These are phyloP conservation scores for Areca catechu DNA, from an alignment of 176 grass and related monocot species.

Conservation along the genomic window DNA sequence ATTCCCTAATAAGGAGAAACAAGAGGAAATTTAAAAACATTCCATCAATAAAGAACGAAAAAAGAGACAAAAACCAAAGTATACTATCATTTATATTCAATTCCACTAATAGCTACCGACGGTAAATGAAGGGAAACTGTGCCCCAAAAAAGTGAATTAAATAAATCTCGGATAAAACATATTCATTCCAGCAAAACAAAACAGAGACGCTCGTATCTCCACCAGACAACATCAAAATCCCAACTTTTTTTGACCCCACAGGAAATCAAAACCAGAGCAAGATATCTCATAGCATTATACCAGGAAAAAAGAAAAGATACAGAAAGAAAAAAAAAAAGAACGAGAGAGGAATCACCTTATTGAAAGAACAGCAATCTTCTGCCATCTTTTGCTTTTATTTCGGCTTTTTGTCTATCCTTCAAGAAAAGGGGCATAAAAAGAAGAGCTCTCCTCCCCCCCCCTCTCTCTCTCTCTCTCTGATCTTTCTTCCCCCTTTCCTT, in stretches of 20 bases:
- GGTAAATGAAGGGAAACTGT: no score
- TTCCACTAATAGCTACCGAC: no score
- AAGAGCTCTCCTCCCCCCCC: neutral
- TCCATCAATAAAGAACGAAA: neutral
- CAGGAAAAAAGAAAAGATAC: neutral
- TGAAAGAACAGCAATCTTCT: conserved; percentile 17
- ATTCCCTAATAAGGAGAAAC: neutral
- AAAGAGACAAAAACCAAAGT: no score
- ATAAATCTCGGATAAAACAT: neutral
- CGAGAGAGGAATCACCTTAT: conserved; percentile 1
- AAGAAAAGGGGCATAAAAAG: neutral
- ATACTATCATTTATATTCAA: no score
- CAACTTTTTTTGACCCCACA: neutral
- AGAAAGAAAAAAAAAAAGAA: neutral
- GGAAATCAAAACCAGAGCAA: neutral
- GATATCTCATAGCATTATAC: neutral
- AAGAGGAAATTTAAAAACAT: neutral
- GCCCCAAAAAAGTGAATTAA: neutral
- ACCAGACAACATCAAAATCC: neutral
- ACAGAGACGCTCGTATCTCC: neutral
- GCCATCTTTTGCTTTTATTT: neutral
- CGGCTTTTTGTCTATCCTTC: neutral
- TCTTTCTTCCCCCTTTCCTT: no score
- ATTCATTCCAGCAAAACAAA: neutral
- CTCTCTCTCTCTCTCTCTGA: neutral